A percentile compares a stretch with the other conserved stretches of the same genome.
These are phyloP conservation scores for Phytophthora ohioensis DNA, from an alignment of 352 stramenopile species.

Conservation along the genomic window DNA sequence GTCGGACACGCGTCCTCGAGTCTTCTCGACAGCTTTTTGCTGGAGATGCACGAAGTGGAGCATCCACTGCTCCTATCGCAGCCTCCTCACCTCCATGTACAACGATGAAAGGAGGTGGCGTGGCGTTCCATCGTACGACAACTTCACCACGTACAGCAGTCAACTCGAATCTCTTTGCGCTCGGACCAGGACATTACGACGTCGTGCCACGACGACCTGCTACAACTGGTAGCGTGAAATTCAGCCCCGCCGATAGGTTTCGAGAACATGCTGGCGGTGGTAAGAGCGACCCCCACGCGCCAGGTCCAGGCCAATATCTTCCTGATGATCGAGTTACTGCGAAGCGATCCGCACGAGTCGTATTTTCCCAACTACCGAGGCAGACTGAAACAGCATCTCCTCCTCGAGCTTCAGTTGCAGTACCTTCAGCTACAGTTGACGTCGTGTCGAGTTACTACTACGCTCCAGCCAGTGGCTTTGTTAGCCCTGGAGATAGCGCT, in stretches of 20 bases:
- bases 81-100: constrained; percentile 18
- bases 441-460: constrained; percentile 75
- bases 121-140: constrained; percentile 55
- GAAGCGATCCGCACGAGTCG: constrained; percentile 40
- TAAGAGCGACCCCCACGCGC: constrained; percentile 29
- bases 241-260: constrained; percentile 70
- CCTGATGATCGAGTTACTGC: constrained; percentile 44
- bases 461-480: constrained; percentile 51
- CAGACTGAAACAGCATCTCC: constrained; percentile 42
- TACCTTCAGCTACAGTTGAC: constrained; percentile 43
- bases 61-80: not conserved
- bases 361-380: constrained; percentile 65
- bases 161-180: constrained; percentile 48
- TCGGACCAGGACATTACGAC: constrained; percentile 72
- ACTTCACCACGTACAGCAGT: constrained; percentile 41
- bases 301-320: constrained; percentile 63
- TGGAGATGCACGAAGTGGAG: not conserved
- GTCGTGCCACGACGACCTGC: constrained; percentile 32
- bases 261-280: constrained; percentile 52
- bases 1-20: constrained; percentile 49
- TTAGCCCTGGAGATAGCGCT: constrained; percentile 18
- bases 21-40: constrained; percentile 52
- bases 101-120: constrained; percentile 38
- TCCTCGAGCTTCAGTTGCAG: constrained; percentile 28
- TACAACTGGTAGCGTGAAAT: constrained; percentile 52